Evolutionary conservation across 169 alveolate species (phyloP), one percentile per base, ranked within the genome.

Genomic region (Sarcocystis neurona): DNA sequence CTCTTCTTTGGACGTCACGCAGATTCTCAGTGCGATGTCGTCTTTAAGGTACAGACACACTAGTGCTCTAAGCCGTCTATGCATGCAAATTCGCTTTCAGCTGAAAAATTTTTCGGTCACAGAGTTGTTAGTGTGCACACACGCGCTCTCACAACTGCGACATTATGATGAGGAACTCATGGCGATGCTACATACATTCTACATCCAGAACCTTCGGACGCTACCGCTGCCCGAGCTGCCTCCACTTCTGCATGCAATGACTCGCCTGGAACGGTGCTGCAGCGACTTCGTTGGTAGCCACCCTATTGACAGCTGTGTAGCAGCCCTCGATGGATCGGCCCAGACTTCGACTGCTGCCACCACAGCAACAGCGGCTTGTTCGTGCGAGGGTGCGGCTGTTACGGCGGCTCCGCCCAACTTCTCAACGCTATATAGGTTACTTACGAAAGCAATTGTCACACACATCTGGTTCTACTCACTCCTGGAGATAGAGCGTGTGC

Each of bases 191-290:
- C 72, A 78, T n/a, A 41, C 78, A n/a, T 75, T 87, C 32, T 87
- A 58, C 43, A 46, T 39, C n/a, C 46, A 46, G 87, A 56, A 63
- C 18, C 63, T 87, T 41, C 56, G 88, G 44, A 44, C 47, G 75
- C 1, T 87, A 2, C 91, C 91, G 2, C 60, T 87, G 4, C 86
- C 87, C 39, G 53, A 85, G n/a, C 80, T 87, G n/a, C 91, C 91
- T 20, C 48, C 44, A 46, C 87, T 87, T 44, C 63, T 87, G 74
- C 72, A 63, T 44, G 48, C 88, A 12, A 77, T 87, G 75, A 60
- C 88, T 48, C 6, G 75, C 43, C 82, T 87, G 84, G 91, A 87
- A 63, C 47, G 75, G 82, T 80, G 23, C 27, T 43, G 58, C 27
- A 39, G 58, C 32, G 39, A n/a, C 1, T 39, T 23, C 34, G 58